Base-by-base conservation (phyloP, 2,329 filamentous ascomycete genomes). In the Fusarium liriodendri region DNA sequence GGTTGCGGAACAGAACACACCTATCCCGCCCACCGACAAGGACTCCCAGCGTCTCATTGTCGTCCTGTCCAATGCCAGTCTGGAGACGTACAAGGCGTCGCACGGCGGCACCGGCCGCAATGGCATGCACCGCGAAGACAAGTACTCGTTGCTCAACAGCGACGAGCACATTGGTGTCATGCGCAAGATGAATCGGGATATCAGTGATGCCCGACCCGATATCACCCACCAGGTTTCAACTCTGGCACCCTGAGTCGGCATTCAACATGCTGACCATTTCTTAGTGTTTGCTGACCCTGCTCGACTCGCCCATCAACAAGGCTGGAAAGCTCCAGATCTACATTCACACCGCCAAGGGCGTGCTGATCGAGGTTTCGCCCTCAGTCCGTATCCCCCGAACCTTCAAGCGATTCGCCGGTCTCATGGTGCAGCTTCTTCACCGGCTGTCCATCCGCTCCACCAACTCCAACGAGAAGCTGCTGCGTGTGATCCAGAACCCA, bases 171-270 rank as follows among this genome's bases (percentile, higher is more conserved):
- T 99, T 77, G 97, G 97, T 72, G 94, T 98, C 75, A 98, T 99
- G 95, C 93, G 97, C 80, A 99, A 98, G 88, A 98, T 98, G 96
- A 97, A 97, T 83, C 90, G 97, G 78, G 97, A 99, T 82, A 98
- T 99, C 76, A 98, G 95, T 83, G 97, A 99, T 84, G 97, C 97
- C 70, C 92, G 97, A 77, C 97, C 97, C 52, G 97, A 99, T 84
- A 99, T 99, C 80, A 98, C 97, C 54, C 97, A 99, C 83, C 97
- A 98, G 94, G 96, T 98, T 87, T 76, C 76, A 76, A 76, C 77
- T 77, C 73, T 78, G 69, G 73, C 71, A 67, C 50, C 63, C 63
- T 73, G 45, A 72, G 76, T 80, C 78, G 78, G 83, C 84, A 86
- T 85, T 82, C 83, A 85, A 84, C 83, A 84, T 85, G 84, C 85